Evolutionary conservation across 768 basidiomycete genomes (phyloP), one percentile per base, ranked within the genome.

Genomic region (Leccinum aurantiacum): DNA sequence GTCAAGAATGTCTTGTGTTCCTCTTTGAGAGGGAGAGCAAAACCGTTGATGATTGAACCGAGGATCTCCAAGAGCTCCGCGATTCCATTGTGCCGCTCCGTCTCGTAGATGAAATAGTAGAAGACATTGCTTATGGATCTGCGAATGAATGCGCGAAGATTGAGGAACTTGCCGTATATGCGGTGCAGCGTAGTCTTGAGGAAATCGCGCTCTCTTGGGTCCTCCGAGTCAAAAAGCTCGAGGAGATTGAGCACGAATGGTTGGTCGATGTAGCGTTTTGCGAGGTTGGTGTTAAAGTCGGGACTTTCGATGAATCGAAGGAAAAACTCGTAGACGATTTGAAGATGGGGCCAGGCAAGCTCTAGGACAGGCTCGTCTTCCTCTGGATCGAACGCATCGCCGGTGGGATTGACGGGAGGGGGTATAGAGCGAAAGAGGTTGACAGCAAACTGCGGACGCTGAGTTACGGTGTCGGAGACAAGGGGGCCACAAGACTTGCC

Each of bases 281-380:
- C 97, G 63, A 95, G 78, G 74, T 97, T 97, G 63, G 93, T 95
- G 82, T 96, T 98, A 80, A 99, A 98, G 74, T 99, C 97, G 17
- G 91, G 91, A 67, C 88, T 91, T 76, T 99, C 97, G 60, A 99
- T 91, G 71, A 99, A 99, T 41, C 97, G 90, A 33, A 99, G 88
- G 85, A 99, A 99, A 77, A 99, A 98, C 76, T 99, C 97, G 79
- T 99, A 99, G 55, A 99, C 97, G 65, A 99, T 95, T 75, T 99
- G 95, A 58, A 99, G 84, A 75, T 99, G 97, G 44, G 97, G 97
- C 97, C 97, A 99, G 27, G 97, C 97, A 59, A 98, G 90, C 73
- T 99, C 97, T 60, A 99, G 84, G 3, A 99, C 97, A 7, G 97
- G 97, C 65, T 99, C 97, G 68, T 99, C 97, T 78, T 99, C 97